phyloP scores from a whole-genome alignment of 106 monocot species.

The Dendrobium nobile region DNA sequence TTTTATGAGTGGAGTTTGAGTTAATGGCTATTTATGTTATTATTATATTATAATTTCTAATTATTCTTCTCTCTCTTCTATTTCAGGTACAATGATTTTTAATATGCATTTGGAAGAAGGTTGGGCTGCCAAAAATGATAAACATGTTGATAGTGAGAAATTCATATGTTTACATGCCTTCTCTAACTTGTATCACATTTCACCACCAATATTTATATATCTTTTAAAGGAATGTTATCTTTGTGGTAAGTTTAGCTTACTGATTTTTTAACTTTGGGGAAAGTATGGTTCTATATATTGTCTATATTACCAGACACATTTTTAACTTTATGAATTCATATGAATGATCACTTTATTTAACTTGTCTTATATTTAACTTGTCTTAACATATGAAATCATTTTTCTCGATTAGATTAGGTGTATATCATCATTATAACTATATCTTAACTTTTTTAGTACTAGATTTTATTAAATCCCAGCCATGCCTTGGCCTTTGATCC shows the following conservation, averaged over 20 bases:
- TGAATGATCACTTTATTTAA: background rate
- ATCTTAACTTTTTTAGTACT: background rate
- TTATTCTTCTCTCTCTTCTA: background rate
- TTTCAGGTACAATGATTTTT: constrained; percentile 7
- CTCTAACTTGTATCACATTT: constrained; percentile 65
- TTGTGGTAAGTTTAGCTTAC: constrained; percentile 38
- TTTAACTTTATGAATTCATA: background rate
- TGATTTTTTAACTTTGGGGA: background rate
- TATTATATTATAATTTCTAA: background rate
- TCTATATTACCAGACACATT: background rate
- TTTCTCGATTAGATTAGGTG: background rate
- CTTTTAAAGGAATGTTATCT: constrained; percentile 85
- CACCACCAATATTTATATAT: constrained; percentile 74
- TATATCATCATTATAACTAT: background rate
- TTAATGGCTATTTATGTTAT: background rate
- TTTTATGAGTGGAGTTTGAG: background rate
- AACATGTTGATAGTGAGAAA: constrained; percentile 14
- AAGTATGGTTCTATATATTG: background rate
- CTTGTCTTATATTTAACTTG: background rate
- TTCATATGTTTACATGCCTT: constrained; percentile 66
- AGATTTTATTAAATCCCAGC: no score
- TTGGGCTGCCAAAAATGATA: constrained; percentile 11
- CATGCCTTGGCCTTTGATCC: no score
- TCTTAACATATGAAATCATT: background rate
- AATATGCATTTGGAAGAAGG: constrained; percentile 4